These are phyloP conservation scores for Aschersonia sp. DNA, from an alignment of 2,329 filamentous ascomycete species.

Conservation along the genomic window DNA sequence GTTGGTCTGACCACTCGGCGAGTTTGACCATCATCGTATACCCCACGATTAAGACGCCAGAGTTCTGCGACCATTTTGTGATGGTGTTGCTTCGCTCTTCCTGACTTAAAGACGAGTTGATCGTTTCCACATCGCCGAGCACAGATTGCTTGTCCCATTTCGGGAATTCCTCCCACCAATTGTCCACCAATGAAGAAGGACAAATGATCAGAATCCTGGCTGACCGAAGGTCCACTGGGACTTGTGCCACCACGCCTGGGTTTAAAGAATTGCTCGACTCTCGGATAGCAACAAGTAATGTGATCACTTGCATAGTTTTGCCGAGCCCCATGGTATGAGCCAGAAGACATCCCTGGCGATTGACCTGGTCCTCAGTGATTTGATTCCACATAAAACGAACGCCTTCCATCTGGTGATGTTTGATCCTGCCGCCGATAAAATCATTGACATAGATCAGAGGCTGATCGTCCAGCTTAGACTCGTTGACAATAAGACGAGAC, in stretches of 20 bases:
- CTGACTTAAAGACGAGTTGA: conserved; percentile 28
- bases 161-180: conserved; percentile 68
- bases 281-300: conserved; percentile 61
- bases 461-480: conserved; percentile 44
- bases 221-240: conserved; percentile 48
- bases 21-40: conserved; percentile 51
- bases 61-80: conserved; percentile 42
- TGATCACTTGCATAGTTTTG: conserved; percentile 85
- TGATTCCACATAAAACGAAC: conserved; percentile 85
- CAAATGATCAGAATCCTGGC: conserved; percentile 60
- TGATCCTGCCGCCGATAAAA: conserved; percentile 50
- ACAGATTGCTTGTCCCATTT: conserved; percentile 47
- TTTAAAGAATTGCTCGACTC: conserved; percentile 49
- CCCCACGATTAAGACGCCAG: conserved; percentile 64
- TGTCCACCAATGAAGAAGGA: conserved; percentile 59
- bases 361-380: conserved; percentile 44
- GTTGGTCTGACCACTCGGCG: conserved; percentile 7
- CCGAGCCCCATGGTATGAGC: conserved; percentile 87
- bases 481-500: conserved; percentile 48
- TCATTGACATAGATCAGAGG: conserved; percentile 49
- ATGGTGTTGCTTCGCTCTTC: conserved; percentile 30
- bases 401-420: conserved; percentile 67
- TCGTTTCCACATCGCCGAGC: conserved; percentile 40
- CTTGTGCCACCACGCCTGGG: conserved; percentile 41
- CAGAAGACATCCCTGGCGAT: conserved; percentile 61